These are phyloP conservation scores for Aspergillus fischeri DNA, from an alignment of 2,329 filamentous ascomycete species.

Conservation along the genomic window DNA sequence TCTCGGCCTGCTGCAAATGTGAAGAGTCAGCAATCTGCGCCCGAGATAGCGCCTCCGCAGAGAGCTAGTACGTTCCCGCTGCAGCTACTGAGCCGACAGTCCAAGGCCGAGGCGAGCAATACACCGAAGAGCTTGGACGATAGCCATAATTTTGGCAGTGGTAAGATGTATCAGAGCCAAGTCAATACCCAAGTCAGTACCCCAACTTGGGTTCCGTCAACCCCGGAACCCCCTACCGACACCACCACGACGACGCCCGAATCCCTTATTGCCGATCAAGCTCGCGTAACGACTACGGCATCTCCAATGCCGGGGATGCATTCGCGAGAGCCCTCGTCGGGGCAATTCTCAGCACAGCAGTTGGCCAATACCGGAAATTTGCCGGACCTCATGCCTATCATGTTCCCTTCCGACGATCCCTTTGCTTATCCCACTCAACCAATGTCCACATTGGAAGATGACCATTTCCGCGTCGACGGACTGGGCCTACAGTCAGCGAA, in stretches of 20 bases:
- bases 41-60: conserved; percentile 23
- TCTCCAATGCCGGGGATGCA: conserved; percentile 18
- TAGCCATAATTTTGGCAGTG: conserved; percentile 14
- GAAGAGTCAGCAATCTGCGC: conserved; percentile 12
- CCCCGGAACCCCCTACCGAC: conserved; percentile 26
- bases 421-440: conserved; percentile 50
- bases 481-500: conserved; percentile 7
- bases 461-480: conserved; percentile 34
- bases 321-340: conserved; percentile 21
- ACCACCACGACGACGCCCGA: conserved; percentile 28
- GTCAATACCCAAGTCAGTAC: conserved; percentile 10
- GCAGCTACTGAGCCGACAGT: conserved; percentile 25
- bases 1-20: conserved; percentile 4
- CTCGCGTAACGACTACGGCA: conserved; percentile 13
- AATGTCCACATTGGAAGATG: conserved; percentile 44
- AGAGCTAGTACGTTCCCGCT: conserved; percentile 40
- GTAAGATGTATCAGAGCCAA: conserved; percentile 10
- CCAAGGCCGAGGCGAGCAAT: conserved; percentile 20
- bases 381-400: conserved; percentile 48
- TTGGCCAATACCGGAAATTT: conserved; percentile 33
- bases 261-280: conserved; percentile 20
- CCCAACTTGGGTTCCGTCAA: conserved; percentile 24
- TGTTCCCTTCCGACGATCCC: conserved; percentile 49
- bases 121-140: conserved; percentile 32
- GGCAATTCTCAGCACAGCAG: conserved; percentile 29